These are phyloP conservation scores for Hamigera avellanea DNA, from an alignment of 495 filamentous ascomycete genomes.

Conservation along the genomic window DNA sequence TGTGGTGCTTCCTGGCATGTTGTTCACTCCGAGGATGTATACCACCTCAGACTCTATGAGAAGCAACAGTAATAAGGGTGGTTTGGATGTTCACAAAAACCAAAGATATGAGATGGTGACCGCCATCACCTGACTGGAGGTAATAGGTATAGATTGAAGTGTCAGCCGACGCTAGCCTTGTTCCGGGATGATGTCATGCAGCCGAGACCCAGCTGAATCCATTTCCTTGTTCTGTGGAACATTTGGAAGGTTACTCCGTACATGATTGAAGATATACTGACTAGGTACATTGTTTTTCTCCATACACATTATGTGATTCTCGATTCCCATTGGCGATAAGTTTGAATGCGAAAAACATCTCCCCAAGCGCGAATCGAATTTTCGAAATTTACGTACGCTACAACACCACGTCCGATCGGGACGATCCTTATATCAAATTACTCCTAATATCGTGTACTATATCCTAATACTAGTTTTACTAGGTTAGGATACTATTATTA, in stretches of 20 bases:
- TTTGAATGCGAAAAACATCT: not conserved
- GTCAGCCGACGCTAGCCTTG: no score
- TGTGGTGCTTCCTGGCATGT: not conserved
- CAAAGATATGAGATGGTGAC: not conserved
- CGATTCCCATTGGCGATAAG: not conserved
- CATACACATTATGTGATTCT: not conserved
- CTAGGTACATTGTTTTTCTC: not conserved
- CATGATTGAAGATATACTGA: no score
- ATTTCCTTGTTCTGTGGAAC: no score
- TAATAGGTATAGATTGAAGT: not conserved
- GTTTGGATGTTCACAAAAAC: not conserved
- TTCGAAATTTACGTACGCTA: no score
- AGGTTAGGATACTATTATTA: not conserved
- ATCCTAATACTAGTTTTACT: not conserved
- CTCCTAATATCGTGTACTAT: not conserved
- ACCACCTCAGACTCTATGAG: not conserved
- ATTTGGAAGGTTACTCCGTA: no score
- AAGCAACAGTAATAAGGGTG: not conserved
- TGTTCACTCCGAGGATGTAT: not conserved
- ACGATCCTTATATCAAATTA: not conserved
- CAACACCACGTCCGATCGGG: no score
- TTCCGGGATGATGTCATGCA: no score
- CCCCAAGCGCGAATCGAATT: no score
- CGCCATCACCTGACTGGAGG: not conserved
- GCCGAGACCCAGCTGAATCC: no score